Percentiles rank a stretch among this genome's conserved stretches.
Evolutionary conservation across 345 rosid species (phyloP).

Genomic region (Ricinus communis): DNA sequence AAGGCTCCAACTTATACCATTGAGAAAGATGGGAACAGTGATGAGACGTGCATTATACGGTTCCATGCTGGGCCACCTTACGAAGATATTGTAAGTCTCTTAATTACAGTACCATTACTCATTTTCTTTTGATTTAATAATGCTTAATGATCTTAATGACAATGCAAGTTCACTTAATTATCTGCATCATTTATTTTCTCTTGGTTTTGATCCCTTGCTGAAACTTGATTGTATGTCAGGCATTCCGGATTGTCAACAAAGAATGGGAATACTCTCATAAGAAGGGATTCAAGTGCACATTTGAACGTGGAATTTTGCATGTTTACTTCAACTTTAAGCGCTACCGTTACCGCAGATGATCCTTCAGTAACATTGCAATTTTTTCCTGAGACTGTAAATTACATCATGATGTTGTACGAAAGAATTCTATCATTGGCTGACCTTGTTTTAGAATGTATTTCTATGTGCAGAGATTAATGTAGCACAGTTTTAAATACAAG

Average conservation of each 20-base stretch:
- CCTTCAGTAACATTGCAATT: background rate
- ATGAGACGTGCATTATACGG: conserved; percentile 83
- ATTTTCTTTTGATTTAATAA: too few species aligned
- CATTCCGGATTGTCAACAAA: conserved; percentile 83
- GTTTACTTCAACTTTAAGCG: conserved; percentile 91
- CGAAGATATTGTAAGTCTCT: conserved; percentile 89
- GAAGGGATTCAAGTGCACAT: conserved; percentile 94
- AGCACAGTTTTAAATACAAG: too few species aligned
- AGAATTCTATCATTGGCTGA: too few species aligned
- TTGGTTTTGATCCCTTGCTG: background rate
- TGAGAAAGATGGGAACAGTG: conserved; percentile 74
- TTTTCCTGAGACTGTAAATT: background rate
- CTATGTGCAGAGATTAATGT: too few species aligned
- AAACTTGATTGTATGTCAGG: conserved; percentile 44
- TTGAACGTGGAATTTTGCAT: conserved; percentile 89
- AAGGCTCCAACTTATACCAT: conserved; percentile 79
- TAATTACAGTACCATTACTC: too few species aligned
- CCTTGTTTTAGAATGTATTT: too few species aligned
- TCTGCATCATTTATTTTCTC: background rate
- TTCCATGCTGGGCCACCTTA: conserved; percentile 97
- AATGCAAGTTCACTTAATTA: conserved; percentile 31
- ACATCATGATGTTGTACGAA: background rate
- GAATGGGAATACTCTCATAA: conserved; percentile 99
- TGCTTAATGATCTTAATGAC: too few species aligned
- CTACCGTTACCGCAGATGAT: conserved; percentile 80